Evolutionary conservation across 495 filamentous ascomycete species (phyloP).

Genomic region (Lichina pygmaea): DNA sequence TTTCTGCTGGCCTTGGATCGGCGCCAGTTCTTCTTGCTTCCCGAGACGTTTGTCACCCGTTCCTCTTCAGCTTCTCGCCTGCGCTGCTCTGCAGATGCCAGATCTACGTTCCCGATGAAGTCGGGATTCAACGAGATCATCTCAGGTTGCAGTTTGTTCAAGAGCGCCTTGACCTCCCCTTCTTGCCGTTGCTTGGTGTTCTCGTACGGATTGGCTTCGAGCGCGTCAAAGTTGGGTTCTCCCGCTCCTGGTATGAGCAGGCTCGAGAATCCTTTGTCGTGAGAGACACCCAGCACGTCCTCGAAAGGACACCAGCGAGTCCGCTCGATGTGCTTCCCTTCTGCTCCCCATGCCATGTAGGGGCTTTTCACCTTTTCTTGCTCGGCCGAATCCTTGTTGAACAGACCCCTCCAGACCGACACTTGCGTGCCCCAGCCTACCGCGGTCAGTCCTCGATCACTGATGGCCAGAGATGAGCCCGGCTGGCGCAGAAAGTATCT

Average conservation of each 20-base stretch:
- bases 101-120: slow-evolving; percentile 65
- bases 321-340: slow-evolving; percentile 54
- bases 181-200: slow-evolving; percentile 80
- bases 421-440: slow-evolving; percentile 82
- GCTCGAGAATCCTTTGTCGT: slow-evolving; percentile 66
- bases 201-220: slow-evolving; percentile 93
- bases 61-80: slow-evolving; percentile 54
- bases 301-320: slow-evolving; percentile 86
- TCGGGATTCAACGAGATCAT: slow-evolving; percentile 91
- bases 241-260: slow-evolving; percentile 80
- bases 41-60: slow-evolving; percentile 31
- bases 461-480: slow-evolving; percentile 63
- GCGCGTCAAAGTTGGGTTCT: slow-evolving; percentile 85
- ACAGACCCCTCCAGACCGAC: slow-evolving; percentile 72
- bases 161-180: slow-evolving; percentile 59
- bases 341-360: slow-evolving; percentile 82
- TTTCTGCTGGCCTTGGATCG: slow-evolving; percentile 74
- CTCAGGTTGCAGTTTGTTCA: slow-evolving; percentile 85
- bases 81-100: slow-evolving; percentile 42
- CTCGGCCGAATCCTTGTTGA: slow-evolving; percentile 33
- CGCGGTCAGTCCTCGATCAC: slow-evolving; percentile 61
- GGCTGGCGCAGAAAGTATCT: slow-evolving; percentile 71
- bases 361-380: slow-evolving; percentile 63
- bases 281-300: slow-evolving; percentile 65
- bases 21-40: slow-evolving; percentile 42